These are phyloP conservation scores for Penicillium ochrochloron DNA, from an alignment of 495 filamentous ascomycete species.

Conservation along the genomic window DNA sequence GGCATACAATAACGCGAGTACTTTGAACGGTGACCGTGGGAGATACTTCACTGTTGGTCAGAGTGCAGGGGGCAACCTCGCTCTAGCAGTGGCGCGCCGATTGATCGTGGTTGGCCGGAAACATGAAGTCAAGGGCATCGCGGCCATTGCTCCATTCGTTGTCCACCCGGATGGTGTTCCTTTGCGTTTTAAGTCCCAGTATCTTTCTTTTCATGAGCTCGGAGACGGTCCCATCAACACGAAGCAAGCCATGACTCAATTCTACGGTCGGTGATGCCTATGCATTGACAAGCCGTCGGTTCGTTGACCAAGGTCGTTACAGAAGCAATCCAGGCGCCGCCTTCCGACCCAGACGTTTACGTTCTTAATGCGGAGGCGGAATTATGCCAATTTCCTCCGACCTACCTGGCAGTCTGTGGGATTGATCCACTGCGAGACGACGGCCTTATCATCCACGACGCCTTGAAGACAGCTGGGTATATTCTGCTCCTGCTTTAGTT, in stretches of 20 bases:
- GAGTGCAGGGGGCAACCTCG: slow-evolving; percentile 35
- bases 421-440: slow-evolving; percentile 8
- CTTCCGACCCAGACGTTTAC: background rate
- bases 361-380: background rate
- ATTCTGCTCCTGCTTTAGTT: background rate
- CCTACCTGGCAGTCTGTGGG: slow-evolving; percentile 1
- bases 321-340: background rate
- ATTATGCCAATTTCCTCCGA: background rate
- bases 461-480: slow-evolving; percentile 1
- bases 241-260: background rate
- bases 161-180: background rate
- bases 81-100: slow-evolving; percentile 18
- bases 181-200: background rate
- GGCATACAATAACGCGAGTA: slow-evolving; percentile 20
- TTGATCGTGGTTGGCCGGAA: background rate
- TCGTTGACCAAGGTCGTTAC: background rate
- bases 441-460: background rate
- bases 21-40: slow-evolving; percentile 25
- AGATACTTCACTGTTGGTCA: slow-evolving; percentile 32
- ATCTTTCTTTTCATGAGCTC: background rate
- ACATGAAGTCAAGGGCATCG: background rate
- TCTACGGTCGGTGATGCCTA: slow-evolving; percentile 5
- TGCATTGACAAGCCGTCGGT: background rate
- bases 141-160: background rate
- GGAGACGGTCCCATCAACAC: slow-evolving; percentile 6